phyloP scores from a whole-genome alignment of 257 asterid genomes.

The Eustoma russellianum region DNA sequence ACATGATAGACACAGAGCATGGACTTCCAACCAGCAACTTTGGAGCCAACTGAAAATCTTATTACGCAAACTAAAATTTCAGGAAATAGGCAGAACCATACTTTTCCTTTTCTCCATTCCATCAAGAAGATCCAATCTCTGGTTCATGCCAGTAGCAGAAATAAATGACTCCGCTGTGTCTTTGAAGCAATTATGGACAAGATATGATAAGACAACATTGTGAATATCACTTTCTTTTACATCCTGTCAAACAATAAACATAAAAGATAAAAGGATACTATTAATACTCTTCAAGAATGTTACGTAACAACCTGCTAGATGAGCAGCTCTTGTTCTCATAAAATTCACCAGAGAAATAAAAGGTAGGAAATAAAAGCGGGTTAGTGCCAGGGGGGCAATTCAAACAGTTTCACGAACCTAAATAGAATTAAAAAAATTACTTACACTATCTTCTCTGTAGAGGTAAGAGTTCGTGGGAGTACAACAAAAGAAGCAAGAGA shows the following conservation, averaged over 20 bases:
- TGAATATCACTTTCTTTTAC: conserved; percentile 64
- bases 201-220: conserved; percentile 69
- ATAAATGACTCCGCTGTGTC: conserved; percentile 68
- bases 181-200: conserved; percentile 74
- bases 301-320: not conserved
- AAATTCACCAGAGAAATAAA: not conserved
- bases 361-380: not conserved
- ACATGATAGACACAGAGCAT: not conserved
- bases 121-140: conserved; percentile 41
- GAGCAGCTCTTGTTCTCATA: not conserved
- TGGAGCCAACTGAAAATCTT: too few species aligned
- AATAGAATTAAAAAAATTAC: too few species aligned
- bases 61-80: not conserved
- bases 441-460: too few species aligned
- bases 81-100: conserved; percentile 24
- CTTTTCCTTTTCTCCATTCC: conserved; percentile 80
- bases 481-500: too few species aligned
- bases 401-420: too few species aligned
- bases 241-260: conserved; percentile 26
- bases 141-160: conserved; percentile 55
- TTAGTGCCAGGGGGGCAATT: too few species aligned
- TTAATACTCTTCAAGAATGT: not conserved
- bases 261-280: not conserved
- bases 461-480: too few species aligned
- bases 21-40: too few species aligned